These are phyloP conservation scores for Fusarium sp. DNA, from an alignment of 2,329 filamentous ascomycete species.

Conservation along the genomic window DNA sequence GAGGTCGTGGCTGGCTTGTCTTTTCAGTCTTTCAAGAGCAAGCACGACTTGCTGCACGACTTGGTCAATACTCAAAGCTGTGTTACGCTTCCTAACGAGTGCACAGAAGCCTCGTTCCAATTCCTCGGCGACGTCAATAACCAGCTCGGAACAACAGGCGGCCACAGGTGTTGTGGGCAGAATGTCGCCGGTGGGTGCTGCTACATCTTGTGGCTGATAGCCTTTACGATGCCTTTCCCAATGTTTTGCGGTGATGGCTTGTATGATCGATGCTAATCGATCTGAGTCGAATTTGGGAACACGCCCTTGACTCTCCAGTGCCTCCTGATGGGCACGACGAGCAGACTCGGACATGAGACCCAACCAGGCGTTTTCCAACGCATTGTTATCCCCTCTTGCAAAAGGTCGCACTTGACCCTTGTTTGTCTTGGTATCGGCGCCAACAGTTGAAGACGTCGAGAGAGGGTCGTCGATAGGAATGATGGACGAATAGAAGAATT, in stretches of 20 bases:
- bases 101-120: constrained; percentile 63
- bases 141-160: constrained; percentile 62
- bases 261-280: constrained; percentile 51
- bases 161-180: constrained; percentile 49
- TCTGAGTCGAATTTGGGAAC: constrained; percentile 25
- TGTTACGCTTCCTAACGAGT: constrained; percentile 56
- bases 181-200: constrained; percentile 44
- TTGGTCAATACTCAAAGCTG: constrained; percentile 55
- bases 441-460: constrained; percentile 69
- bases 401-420: constrained; percentile 80
- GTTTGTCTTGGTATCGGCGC: constrained; percentile 61
- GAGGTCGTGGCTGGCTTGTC: constrained; percentile 24
- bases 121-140: constrained; percentile 59
- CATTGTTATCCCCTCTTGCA: constrained; percentile 80
- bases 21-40: constrained; percentile 40
- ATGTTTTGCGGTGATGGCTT: constrained; percentile 59
- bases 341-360: constrained; percentile 64
- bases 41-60: constrained; percentile 61
- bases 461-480: constrained; percentile 89
- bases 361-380: constrained; percentile 82
- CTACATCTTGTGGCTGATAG: constrained; percentile 48
- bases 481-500: constrained; percentile 87
- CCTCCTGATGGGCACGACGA: constrained; percentile 59
- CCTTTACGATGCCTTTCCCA: constrained; percentile 58
- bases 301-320: constrained; percentile 33